Percentiles rank a stretch among this genome's conserved stretches.
phyloP scores from a whole-genome alignment of 495 filamentous ascomycete genomes.

The Neurospora sublineolata region DNA sequence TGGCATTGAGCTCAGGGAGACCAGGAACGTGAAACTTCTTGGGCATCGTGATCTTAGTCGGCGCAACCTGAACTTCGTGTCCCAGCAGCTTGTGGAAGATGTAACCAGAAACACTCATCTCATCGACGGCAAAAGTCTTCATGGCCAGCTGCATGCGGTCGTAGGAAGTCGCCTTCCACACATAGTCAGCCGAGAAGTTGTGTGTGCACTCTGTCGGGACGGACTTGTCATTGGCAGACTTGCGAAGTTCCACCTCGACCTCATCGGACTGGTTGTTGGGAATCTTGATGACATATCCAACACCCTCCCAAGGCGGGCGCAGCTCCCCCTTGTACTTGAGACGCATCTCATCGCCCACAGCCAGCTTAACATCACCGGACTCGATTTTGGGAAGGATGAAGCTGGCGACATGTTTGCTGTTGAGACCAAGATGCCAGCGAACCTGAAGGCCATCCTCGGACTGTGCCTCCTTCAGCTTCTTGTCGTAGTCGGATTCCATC shows the following conservation, averaged over 20 bases:
- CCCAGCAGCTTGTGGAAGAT: constrained; percentile 97
- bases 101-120: constrained; percentile 97
- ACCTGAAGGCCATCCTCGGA: constrained; percentile 90
- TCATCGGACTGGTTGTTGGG: constrained; percentile 99
- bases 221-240: constrained; percentile 66
- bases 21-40: constrained; percentile 96
- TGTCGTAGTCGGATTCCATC: constrained; percentile 99
- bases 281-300: constrained; percentile 98
- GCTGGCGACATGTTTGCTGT: constrained; percentile 94
- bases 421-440: constrained; percentile 90
- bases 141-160: constrained; percentile 98
- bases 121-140: constrained; percentile 98
- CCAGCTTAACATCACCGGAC: constrained; percentile 93
- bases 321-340: constrained; percentile 93
- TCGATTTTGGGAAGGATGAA: constrained; percentile 96
- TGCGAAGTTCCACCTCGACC: constrained; percentile 85
- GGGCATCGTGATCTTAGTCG: constrained; percentile 93
- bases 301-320: constrained; percentile 90
- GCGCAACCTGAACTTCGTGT: constrained; percentile 88
- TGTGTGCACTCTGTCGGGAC: constrained; percentile 96
- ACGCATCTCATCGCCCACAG: constrained; percentile 97
- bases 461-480: constrained; percentile 96
- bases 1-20: constrained; percentile 87
- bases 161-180: constrained; percentile 99
- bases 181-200: constrained; percentile 96